A percentile compares a stretch with the other conserved stretches of the same genome.
These are phyloP conservation scores for Colletotrichum lini DNA, from an alignment of 2,329 filamentous ascomycete species.

Conservation along the genomic window DNA sequence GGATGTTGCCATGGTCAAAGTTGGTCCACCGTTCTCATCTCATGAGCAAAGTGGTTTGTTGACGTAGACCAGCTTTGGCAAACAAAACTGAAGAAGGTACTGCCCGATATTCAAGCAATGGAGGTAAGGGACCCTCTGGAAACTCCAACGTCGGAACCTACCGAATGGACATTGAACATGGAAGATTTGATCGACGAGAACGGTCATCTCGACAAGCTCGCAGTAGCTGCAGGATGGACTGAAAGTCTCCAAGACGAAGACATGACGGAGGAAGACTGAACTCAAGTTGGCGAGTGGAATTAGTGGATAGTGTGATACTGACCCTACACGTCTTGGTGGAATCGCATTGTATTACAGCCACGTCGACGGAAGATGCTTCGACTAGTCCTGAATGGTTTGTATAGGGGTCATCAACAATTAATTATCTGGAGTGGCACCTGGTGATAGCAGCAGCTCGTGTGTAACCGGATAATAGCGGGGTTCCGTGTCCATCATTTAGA, in stretches of 20 bases:
- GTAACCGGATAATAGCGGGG: neutral
- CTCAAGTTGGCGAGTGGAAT: neutral
- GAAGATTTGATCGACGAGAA: neutral
- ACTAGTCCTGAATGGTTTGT: neutral
- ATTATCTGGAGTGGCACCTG: neutral
- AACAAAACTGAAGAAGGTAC: neutral
- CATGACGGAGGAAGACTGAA: neutral
- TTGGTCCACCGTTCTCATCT: neutral
- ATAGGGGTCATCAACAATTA: neutral
- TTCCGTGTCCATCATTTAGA: neutral
- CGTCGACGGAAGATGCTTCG: no score
- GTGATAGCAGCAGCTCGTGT: neutral
- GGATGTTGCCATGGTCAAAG: neutral
- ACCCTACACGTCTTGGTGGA: neutral
- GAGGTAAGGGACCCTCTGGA: neutral
- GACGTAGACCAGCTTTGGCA: constrained; percentile 3
- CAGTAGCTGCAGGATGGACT: no score
- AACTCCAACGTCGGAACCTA: neutral
- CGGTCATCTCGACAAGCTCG: neutral
- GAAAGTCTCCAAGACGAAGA: neutral
- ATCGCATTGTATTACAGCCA: no score
- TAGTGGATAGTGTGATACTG: neutral
- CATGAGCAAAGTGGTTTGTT: neutral
- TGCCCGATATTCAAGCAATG: constrained; percentile 1
- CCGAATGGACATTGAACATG: neutral